phyloP scores from a whole-genome alignment of 2,329 filamentous ascomycete genomes.

The Alternaria sp. region DNA sequence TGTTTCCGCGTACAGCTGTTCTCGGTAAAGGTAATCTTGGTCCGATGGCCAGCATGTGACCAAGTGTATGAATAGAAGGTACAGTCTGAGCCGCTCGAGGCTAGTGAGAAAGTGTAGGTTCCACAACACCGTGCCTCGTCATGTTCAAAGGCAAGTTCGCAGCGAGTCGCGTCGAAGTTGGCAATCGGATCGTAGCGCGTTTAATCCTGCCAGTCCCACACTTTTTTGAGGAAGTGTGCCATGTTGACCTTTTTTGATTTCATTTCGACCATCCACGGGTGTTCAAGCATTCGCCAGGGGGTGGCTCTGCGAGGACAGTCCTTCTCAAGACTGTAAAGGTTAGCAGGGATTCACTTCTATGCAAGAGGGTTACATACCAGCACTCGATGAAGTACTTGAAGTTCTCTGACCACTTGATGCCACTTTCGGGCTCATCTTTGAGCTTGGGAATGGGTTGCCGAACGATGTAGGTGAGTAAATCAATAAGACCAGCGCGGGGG shows the following conservation, averaged over 20 bases:
- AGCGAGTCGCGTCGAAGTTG: background rate
- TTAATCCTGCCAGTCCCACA: slow-evolving; percentile 93
- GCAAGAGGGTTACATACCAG: slow-evolving; percentile 71
- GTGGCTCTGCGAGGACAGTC: slow-evolving; percentile 84
- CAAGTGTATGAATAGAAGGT: slow-evolving; percentile 13
- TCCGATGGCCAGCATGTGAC: slow-evolving; percentile 47
- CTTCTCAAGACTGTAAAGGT: slow-evolving; percentile 79
- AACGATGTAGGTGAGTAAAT: slow-evolving; percentile 96
- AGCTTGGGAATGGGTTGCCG: slow-evolving; percentile 92
- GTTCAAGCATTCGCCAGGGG: slow-evolving; percentile 98
- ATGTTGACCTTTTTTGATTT: slow-evolving; percentile 96
- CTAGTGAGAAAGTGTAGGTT: slow-evolving; percentile 15
- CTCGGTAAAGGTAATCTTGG: slow-evolving; percentile 7
- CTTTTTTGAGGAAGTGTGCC: slow-evolving; percentile 88
- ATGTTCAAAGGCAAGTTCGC: background rate
- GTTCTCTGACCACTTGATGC: slow-evolving; percentile 92
- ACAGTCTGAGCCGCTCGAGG: slow-evolving; percentile 13
- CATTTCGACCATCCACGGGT: slow-evolving; percentile 99
- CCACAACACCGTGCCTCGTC: slow-evolving; percentile 12
- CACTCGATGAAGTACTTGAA: slow-evolving; percentile 99
- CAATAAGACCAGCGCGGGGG: slow-evolving; percentile 88
- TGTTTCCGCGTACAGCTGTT: background rate
- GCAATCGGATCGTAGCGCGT: background rate
- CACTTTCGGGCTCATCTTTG: slow-evolving; percentile 89
- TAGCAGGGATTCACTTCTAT: slow-evolving; percentile 22